Evolutionary conservation across 2,329 filamentous ascomycete species (phyloP).

Genomic region (Blastomyces silverae): DNA sequence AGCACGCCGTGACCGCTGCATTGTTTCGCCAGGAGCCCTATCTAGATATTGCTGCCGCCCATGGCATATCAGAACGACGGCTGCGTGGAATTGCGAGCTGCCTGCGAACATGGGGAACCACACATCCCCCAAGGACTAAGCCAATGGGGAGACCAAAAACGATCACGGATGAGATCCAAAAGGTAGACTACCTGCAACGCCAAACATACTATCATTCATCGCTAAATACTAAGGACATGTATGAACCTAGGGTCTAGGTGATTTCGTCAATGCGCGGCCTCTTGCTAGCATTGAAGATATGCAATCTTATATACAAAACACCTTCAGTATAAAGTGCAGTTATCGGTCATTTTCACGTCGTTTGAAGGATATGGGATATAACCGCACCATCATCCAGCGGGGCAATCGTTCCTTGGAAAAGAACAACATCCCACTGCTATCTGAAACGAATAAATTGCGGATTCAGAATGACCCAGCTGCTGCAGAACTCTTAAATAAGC

Average conservation of each 20-base stretch:
- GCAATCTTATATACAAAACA: slow-evolving; percentile 11
- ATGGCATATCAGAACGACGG: slow-evolving; percentile 42
- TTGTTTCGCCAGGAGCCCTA: slow-evolving; percentile 18
- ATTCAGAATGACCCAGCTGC: slow-evolving; percentile 5
- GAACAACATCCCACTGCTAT: slow-evolving; percentile 3
- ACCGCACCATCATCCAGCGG: slow-evolving; percentile 13
- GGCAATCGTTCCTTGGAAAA: slow-evolving; percentile 8
- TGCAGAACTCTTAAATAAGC: slow-evolving; percentile 5
- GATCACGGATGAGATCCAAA: slow-evolving; percentile 11
- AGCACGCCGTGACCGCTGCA: slow-evolving; percentile 14
- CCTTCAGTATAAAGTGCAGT: slow-evolving; percentile 13
- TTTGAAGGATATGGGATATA: slow-evolving; percentile 16
- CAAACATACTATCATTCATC: neutral
- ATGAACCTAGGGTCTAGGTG: slow-evolving; percentile 7
- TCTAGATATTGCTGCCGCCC: slow-evolving; percentile 15
- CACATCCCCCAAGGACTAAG: slow-evolving; percentile 13
- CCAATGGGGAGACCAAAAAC: slow-evolving; percentile 14
- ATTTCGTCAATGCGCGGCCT: slow-evolving; percentile 15
- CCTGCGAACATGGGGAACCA: slow-evolving; percentile 17
- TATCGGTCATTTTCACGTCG: slow-evolving; percentile 13
- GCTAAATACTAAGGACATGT: neutral
- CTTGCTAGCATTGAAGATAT: slow-evolving; percentile 16
- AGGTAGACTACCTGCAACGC: neutral
- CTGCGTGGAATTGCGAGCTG: slow-evolving; percentile 20
- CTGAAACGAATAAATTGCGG: neutral